Evolutionary conservation across 2,329 filamentous ascomycete species (phyloP).

Genomic region (Stenocarpella maydis): DNA sequence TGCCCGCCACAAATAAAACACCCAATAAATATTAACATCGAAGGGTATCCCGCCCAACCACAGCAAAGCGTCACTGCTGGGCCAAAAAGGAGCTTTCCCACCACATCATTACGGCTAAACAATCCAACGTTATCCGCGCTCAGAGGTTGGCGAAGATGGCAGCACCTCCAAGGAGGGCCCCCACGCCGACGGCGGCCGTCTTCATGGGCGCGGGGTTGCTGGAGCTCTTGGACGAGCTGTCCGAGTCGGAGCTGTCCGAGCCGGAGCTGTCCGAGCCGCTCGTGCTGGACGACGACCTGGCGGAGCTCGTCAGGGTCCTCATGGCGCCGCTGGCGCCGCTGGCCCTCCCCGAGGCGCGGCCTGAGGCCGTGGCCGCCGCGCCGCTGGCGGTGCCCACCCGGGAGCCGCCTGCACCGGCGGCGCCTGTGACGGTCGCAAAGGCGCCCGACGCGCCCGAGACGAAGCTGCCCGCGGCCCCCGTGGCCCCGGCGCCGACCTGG

Average conservation of each 20-base stretch:
- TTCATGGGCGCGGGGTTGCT: slow-evolving; percentile 45
- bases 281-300: slow-evolving; percentile 34
- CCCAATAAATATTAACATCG: slow-evolving; percentile 21
- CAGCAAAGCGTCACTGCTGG: not conserved
- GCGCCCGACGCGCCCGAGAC: not conserved
- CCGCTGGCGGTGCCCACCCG: slow-evolving; percentile 3
- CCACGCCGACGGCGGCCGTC: slow-evolving; percentile 54
- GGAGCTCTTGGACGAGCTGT: slow-evolving; percentile 29
- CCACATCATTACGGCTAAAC: not conserved
- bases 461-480: slow-evolving; percentile 33
- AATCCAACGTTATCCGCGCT: not conserved
- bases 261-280: slow-evolving; percentile 27
- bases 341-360: not conserved
- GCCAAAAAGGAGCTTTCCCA: not conserved
- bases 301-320: slow-evolving; percentile 25
- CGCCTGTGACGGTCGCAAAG: not conserved
- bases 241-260: slow-evolving; percentile 29
- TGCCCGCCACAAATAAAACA: not conserved
- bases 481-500: slow-evolving; percentile 38
- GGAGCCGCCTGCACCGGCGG: not conserved
- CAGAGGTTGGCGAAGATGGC: slow-evolving; percentile 55
- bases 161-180: slow-evolving; percentile 57
- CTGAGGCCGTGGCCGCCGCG: not conserved
- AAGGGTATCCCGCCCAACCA: slow-evolving; percentile 20
- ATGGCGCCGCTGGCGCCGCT: slow-evolving; percentile 12